Conservation (phyloP, 441 rosid genomes). For the Aleurites moluccanus region DNA sequence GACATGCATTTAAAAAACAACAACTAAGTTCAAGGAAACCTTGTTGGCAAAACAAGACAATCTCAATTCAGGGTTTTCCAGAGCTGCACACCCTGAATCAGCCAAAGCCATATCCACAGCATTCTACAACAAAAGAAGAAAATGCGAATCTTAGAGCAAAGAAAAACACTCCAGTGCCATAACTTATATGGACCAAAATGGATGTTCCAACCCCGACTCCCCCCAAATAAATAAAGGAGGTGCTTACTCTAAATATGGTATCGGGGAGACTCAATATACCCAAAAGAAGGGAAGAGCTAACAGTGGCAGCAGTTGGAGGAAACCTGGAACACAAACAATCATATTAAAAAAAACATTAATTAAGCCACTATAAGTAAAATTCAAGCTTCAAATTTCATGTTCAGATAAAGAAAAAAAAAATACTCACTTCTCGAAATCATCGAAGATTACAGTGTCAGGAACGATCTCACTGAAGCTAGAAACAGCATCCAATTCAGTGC, state of each 20-base stretch:
- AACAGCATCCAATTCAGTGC: slow-evolving; percentile 79
- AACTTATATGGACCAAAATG: background rate
- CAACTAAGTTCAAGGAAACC: slow-evolving; percentile 38
- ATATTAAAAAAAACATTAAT: background rate
- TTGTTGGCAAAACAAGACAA: slow-evolving; percentile 70
- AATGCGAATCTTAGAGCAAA: background rate
- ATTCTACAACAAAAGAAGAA: slow-evolving; percentile 46
- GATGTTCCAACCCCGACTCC: background rate
- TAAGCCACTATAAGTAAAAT: no score
- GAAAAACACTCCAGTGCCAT: background rate
- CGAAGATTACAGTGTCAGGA: slow-evolving; percentile 93
- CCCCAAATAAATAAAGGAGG: background rate
- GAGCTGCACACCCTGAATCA: slow-evolving; percentile 63
- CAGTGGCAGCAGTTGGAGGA: slow-evolving; percentile 93
- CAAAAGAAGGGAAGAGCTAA: slow-evolving; percentile 85
- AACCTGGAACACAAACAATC: slow-evolving; percentile 49
- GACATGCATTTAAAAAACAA: background rate
- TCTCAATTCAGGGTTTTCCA: slow-evolving; percentile 64
- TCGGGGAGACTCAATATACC: slow-evolving; percentile 93
- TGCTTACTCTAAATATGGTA: slow-evolving; percentile 73
- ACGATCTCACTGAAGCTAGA: slow-evolving; percentile 93
- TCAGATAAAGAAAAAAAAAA: background rate
- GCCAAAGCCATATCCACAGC: slow-evolving; percentile 97
- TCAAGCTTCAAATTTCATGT: background rate
- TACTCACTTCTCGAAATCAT: slow-evolving; percentile 80